phyloP scores from a whole-genome alignment of 1,139 yeast genomes.

The Hansenula lynferdii region DNA sequence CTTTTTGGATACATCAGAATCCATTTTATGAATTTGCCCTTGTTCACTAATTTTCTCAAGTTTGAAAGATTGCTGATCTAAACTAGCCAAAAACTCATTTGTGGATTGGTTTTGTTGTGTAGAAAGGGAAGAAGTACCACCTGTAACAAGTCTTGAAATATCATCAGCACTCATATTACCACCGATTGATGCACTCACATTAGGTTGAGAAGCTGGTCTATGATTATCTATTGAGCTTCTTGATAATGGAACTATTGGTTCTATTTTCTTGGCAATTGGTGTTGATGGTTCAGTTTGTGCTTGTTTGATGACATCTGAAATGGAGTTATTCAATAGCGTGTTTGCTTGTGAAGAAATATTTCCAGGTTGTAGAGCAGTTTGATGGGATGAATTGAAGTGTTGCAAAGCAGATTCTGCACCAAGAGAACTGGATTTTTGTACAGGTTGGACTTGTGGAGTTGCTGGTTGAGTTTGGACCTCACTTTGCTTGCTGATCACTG shows the following conservation, averaged over 20 bases:
- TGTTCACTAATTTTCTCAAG: too few relatives aligned
- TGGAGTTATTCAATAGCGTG: neutral
- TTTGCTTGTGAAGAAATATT: too few relatives aligned
- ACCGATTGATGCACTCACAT: neutral
- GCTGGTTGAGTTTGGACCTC: neutral
- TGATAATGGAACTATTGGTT: neutral
- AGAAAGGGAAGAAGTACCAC: neutral
- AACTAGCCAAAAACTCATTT: neutral
- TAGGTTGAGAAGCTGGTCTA: constrained; percentile 2
- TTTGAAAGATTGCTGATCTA: neutral
- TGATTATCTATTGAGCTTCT: neutral
- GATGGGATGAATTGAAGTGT: too few relatives aligned
- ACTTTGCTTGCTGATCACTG: neutral
- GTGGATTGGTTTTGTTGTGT: neutral
- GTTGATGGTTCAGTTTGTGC: neutral
- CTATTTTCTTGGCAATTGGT: neutral
- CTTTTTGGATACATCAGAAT: neutral
- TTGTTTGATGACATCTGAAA: neutral
- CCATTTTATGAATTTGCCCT: too few relatives aligned
- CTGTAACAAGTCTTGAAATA: neutral
- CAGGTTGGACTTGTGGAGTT: neutral
- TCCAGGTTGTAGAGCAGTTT: neutral
- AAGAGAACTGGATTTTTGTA: neutral
- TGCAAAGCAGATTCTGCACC: too few relatives aligned
- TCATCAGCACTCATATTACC: neutral